A percentile compares a stretch with the other conserved stretches of the same genome.
Evolutionary conservation across 805 yeast genomes (phyloP).

Genomic region (Kuraishia borneana): DNA sequence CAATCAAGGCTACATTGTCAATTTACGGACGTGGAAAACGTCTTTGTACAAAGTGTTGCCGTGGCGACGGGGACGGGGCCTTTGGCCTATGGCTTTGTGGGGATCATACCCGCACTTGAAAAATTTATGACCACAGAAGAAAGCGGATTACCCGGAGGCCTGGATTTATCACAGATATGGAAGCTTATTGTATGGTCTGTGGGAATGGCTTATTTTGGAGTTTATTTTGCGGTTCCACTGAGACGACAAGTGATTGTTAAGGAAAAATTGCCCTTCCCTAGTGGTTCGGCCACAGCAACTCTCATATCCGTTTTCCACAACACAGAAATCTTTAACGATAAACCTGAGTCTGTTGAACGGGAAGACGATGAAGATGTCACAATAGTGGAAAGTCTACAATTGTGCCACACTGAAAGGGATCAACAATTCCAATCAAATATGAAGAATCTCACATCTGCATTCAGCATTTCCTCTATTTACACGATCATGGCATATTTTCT

Average conservation of each 20-base stretch:
- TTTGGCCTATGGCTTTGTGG: conserved; percentile 87
- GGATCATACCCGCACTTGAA: conserved; percentile 92
- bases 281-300: conserved; percentile 94
- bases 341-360: conserved; percentile 1
- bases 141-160: conserved; percentile 41
- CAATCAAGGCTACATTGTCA: conserved; percentile 25
- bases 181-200: conserved; percentile 73
- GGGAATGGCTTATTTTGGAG: conserved; percentile 90
- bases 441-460: conserved; percentile 46
- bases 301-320: conserved; percentile 80
- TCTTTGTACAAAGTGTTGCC: conserved; percentile 81
- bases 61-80: conserved; percentile 99
- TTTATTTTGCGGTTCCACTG: conserved; percentile 86
- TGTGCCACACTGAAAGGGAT: conserved; percentile 14
- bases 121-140: conserved; percentile 74
- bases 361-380: conserved; percentile 11
- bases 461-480: conserved; percentile 57
- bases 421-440: conserved; percentile 45
- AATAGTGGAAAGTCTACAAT: conserved; percentile 21
- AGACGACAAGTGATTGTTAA: conserved; percentile 79
- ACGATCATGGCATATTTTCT: conserved; percentile 63
- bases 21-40: conserved; percentile 88
- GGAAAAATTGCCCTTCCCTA: conserved; percentile 85
- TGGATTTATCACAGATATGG: conserved; percentile 21
- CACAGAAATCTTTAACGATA: conserved; percentile 36